Evolutionary conservation across 2,329 filamentous ascomycete species (phyloP).

Genomic region (Fusarium duplospermum): DNA sequence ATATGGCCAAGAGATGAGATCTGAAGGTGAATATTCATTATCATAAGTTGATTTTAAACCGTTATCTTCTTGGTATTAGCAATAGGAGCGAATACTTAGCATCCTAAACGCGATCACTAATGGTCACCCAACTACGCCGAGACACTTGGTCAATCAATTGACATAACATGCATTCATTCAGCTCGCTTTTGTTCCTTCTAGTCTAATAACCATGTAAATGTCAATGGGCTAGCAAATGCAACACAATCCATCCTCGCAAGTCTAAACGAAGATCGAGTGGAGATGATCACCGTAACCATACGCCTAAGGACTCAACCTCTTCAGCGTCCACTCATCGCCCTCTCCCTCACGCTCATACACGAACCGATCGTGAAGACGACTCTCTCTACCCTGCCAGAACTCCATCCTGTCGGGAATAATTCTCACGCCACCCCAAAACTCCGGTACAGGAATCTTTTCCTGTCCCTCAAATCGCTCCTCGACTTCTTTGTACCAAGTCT

Average conservation of each 20-base stretch:
- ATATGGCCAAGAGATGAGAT: background rate
- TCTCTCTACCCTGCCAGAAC: slow-evolving; percentile 95
- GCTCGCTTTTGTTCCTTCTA: background rate
- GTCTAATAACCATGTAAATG: background rate
- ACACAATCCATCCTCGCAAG: background rate
- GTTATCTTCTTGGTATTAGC: background rate
- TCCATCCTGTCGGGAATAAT: slow-evolving; percentile 88
- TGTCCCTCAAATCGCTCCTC: slow-evolving; percentile 79
- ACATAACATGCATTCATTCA: background rate
- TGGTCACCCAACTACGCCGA: background rate
- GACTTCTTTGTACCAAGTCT: slow-evolving; percentile 80
- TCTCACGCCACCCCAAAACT: slow-evolving; percentile 93
- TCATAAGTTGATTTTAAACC: background rate
- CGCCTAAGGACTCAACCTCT: slow-evolving; percentile 74
- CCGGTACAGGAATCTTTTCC: slow-evolving; percentile 87
- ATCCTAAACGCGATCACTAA: background rate
- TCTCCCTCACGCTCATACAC: slow-evolving; percentile 76
- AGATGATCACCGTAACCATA: background rate
- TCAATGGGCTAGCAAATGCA: background rate
- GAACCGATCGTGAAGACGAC: slow-evolving; percentile 93
- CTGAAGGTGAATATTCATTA: too few species aligned
- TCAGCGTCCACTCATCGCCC: slow-evolving; percentile 70
- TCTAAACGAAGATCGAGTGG: background rate
- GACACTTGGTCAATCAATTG: background rate
- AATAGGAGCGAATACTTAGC: background rate